Percentiles rank a stretch among this genome's conserved stretches.
These are phyloP conservation scores for Aquilaria malaccensis DNA, from an alignment of 345 rosid genomes.

Conservation along the genomic window DNA sequence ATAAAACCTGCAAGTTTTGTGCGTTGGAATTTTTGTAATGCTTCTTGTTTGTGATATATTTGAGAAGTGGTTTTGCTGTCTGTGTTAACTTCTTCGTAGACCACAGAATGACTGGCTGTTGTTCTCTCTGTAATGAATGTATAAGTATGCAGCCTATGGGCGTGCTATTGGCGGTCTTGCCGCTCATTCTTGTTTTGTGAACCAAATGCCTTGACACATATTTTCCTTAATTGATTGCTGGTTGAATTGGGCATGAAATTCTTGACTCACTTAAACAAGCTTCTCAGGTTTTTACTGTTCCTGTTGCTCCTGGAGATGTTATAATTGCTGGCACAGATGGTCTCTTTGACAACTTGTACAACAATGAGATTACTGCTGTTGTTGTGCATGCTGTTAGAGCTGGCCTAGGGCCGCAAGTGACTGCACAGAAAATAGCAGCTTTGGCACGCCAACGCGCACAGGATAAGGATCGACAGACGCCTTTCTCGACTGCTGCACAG, in stretches of 20 bases:
- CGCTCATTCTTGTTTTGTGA: not conserved
- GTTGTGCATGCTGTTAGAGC: slow-evolving; percentile 95
- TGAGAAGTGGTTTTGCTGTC: not conserved
- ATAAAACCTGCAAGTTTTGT: not conserved
- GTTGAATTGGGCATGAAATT: not conserved
- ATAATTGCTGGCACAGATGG: slow-evolving; percentile 95
- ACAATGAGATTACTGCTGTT: slow-evolving; percentile 91
- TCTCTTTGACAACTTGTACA: slow-evolving; percentile 87
- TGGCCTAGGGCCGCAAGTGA: slow-evolving; percentile 77
- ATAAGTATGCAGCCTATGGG: not conserved
- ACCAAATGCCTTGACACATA: not conserved
- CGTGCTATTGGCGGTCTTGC: not conserved
- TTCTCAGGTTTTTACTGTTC: slow-evolving; percentile 63
- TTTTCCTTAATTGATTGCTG: not conserved
- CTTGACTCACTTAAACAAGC: not conserved
- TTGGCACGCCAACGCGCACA: slow-evolving; percentile 94
- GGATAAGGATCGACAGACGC: slow-evolving; percentile 88
- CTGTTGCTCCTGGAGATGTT: slow-evolving; percentile 92
- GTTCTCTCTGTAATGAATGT: not conserved
- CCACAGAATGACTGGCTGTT: not conserved
- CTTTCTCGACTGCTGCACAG: slow-evolving; percentile 96
- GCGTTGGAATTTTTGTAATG: not conserved
- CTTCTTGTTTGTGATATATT: not conserved
- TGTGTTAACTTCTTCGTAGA: not conserved
- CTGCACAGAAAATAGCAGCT: slow-evolving; percentile 98